A percentile compares a stretch with the other conserved stretches of the same genome.
These are phyloP conservation scores for Cynanchum wilfordii DNA, from an alignment of 257 asterid genomes.

Conservation along the genomic window DNA sequence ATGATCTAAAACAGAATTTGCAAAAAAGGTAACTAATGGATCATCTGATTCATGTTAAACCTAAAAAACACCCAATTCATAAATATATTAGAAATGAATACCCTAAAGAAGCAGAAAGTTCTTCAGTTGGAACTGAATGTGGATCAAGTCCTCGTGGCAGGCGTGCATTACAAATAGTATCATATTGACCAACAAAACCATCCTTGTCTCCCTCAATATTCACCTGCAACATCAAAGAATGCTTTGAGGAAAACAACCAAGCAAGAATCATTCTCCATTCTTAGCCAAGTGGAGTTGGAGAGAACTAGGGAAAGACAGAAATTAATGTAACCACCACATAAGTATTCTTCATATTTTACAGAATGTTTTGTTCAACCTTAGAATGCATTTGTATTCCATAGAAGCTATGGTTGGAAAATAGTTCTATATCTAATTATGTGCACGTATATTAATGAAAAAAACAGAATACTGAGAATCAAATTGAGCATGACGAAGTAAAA, in stretches of 20 bases:
- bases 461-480: neutral
- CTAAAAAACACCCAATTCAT: neutral
- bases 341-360: neutral
- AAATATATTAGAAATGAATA: conserved; percentile 27
- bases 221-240: conserved; percentile 45
- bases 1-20: neutral
- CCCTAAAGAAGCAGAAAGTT: conserved; percentile 95
- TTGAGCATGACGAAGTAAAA: neutral
- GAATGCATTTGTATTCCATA: neutral
- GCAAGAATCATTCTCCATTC: conserved; percentile 7
- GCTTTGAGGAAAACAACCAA: conserved; percentile 12
- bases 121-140: conserved; percentile 87
- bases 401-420: neutral
- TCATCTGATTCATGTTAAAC: neutral
- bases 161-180: conserved; percentile 81
- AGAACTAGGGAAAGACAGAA: neutral
- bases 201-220: conserved; percentile 68
- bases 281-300: neutral
- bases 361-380: neutral
- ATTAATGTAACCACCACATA: neutral
- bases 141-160: conserved; percentile 98
- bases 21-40: neutral
- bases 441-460: neutral
- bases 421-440: neutral
- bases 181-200: conserved; percentile 60